These are phyloP conservation scores for Podospora pseudoanserina DNA, from an alignment of 495 filamentous ascomycete genomes.

Conservation along the genomic window DNA sequence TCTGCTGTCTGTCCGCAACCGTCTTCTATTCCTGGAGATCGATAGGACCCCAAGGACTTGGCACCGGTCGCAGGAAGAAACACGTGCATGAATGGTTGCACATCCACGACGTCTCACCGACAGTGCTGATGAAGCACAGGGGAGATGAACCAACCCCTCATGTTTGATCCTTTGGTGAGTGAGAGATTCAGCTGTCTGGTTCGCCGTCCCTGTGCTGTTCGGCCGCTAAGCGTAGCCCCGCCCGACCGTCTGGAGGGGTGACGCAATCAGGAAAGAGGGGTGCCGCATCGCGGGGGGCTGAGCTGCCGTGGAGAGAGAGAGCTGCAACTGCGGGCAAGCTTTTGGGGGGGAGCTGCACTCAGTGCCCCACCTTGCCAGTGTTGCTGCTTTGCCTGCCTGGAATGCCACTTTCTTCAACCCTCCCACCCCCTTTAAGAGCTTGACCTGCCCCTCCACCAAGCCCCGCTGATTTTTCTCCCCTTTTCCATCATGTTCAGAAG, in stretches of 20 bases:
- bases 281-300: neutral
- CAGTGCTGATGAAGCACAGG: neutral
- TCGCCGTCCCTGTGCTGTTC: neutral
- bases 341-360: neutral
- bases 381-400: neutral
- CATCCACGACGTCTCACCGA: neutral
- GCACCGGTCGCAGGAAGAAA: neutral
- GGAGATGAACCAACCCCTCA: neutral
- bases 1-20: too few relatives aligned
- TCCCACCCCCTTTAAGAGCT: slow-evolving; percentile 8
- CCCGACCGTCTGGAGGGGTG: neutral
- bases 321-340: neutral
- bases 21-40: too few relatives aligned
- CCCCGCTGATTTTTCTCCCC: slow-evolving; percentile 12
- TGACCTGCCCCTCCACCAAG: slow-evolving; percentile 5
- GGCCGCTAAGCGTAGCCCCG: neutral
- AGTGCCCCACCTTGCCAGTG: neutral
- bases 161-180: neutral
- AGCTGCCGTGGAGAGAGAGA: neutral
- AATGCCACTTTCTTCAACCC: neutral
- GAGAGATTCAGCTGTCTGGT: neutral
- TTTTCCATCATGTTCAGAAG: slow-evolving; percentile 6
- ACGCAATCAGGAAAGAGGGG: neutral
- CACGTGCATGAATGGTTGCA: neutral
- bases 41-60: too few relatives aligned